Evolutionary conservation across 108 stramenopile genomes (phyloP).

Genomic region (Craspedostauros australis): DNA sequence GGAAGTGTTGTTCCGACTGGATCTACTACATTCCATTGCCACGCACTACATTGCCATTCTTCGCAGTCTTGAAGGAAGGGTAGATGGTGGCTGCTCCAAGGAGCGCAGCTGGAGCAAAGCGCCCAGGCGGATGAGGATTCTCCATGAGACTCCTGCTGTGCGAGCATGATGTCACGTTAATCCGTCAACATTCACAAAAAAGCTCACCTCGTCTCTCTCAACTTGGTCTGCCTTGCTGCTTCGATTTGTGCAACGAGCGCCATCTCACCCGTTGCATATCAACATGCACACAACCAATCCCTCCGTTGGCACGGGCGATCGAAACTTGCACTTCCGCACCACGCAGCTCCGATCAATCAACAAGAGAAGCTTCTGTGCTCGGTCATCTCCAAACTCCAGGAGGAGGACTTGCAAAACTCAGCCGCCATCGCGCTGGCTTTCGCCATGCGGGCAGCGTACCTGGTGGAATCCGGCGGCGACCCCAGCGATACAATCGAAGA

Average conservation of each 20-base stretch:
- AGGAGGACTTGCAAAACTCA: background rate
- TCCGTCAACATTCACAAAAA: too few relatives aligned
- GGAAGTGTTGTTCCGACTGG: constrained; percentile 17
- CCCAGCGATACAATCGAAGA: background rate
- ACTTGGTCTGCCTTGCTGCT: background rate
- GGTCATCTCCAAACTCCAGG: constrained; percentile 17
- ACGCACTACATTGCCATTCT: background rate
- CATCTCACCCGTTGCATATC: too few relatives aligned
- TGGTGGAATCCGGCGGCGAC: background rate
- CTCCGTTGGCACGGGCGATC: too few relatives aligned
- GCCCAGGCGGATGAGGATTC: too few relatives aligned
- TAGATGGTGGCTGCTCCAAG: too few relatives aligned
- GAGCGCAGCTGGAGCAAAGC: too few relatives aligned
- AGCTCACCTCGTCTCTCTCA: constrained; percentile 3
- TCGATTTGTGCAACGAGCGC: background rate
- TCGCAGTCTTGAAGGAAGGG: background rate
- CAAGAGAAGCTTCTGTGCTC: constrained; percentile 12
- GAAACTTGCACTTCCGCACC: too few relatives aligned
- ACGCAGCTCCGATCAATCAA: too few relatives aligned
- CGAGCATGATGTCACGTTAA: too few relatives aligned
- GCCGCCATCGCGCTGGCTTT: constrained; percentile 26
- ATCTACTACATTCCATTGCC: constrained; percentile 28
- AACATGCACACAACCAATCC: too few relatives aligned
- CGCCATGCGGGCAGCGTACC: constrained; percentile 11
- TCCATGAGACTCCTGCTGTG: too few relatives aligned